phyloP scores from a whole-genome alignment of 2,329 filamentous ascomycete species.

The Laburnicola sp. region DNA sequence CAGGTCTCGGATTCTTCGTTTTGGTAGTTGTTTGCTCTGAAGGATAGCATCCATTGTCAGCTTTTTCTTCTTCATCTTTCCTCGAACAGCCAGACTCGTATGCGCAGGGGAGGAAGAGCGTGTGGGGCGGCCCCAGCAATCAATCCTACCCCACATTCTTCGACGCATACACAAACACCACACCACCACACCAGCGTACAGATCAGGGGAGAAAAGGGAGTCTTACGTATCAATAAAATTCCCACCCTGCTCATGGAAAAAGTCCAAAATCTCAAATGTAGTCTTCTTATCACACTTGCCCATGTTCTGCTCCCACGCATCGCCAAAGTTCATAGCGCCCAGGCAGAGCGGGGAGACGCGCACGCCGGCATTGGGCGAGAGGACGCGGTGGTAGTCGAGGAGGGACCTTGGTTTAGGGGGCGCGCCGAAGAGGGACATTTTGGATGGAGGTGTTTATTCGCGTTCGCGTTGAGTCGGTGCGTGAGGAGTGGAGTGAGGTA shows the following conservation, averaged over 20 bases:
- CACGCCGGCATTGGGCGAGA: constrained; percentile 56
- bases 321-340: constrained; percentile 59
- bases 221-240: constrained; percentile 57
- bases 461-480: too few species aligned
- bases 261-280: constrained; percentile 52
- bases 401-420: constrained; percentile 39
- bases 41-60: constrained; percentile 13
- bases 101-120: background rate
- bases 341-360: constrained; percentile 59
- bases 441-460: background rate
- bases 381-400: constrained; percentile 57
- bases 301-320: constrained; percentile 49
- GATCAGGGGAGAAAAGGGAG: background rate
- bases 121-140: background rate
- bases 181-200: background rate
- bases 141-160: background rate
- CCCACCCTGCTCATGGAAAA: constrained; percentile 52
- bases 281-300: constrained; percentile 52
- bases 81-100: too few species aligned
- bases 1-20: constrained; percentile 53
- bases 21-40: constrained; percentile 54
- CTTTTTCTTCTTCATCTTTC: background rate
- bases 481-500: too few species aligned
- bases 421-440: constrained; percentile 29
- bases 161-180: background rate